phyloP scores from a whole-genome alignment of 139 green algal species.

The Micractinium conductrix region DNA sequence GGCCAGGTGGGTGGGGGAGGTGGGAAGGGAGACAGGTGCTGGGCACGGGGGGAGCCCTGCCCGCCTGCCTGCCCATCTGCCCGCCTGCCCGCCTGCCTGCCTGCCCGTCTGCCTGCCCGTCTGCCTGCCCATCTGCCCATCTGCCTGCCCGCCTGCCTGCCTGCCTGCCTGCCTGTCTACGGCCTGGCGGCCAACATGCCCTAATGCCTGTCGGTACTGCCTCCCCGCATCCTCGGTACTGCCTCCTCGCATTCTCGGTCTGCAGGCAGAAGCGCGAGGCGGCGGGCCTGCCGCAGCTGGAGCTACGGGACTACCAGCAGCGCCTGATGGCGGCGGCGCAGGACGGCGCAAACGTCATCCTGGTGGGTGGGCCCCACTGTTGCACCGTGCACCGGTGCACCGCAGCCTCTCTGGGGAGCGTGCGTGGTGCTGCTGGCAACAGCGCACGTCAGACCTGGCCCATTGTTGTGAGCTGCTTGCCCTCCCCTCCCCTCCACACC shows the following conservation, averaged over 20 bases:
- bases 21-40: not conserved
- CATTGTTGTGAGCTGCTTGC: no score
- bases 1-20: not conserved
- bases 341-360: not conserved
- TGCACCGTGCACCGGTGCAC: no score
- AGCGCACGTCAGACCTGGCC: no score
- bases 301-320: slow-evolving; percentile 15
- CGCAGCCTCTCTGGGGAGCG: no score
- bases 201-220: not conserved
- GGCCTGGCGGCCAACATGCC: no score
- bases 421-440: no score
- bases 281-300: no score
- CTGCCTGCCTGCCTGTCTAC: not conserved
- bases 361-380: not conserved
- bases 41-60: not conserved
- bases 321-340: not conserved
- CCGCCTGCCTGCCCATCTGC: not conserved
- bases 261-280: not conserved
- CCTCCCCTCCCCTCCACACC: no score
- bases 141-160: not conserved
- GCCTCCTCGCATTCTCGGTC: not conserved
- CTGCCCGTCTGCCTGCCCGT: not conserved
- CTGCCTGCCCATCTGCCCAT: not conserved
- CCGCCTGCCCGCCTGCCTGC: not conserved
- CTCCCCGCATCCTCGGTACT: not conserved